Evolutionary conservation across 441 rosid species (phyloP), one percentile per base, ranked within the genome.

Genomic region (Gossypium davidsonii): DNA sequence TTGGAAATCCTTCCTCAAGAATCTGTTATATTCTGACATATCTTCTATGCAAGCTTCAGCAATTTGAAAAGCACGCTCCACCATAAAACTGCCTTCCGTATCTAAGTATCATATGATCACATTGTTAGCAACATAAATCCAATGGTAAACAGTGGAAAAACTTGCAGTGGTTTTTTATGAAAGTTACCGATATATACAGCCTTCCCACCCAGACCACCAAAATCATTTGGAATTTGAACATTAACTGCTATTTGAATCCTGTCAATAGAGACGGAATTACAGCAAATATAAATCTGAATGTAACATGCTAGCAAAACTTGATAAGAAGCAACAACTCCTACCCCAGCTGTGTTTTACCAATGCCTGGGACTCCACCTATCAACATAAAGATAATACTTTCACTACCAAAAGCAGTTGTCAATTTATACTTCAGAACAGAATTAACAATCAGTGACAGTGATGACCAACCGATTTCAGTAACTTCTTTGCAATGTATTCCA

Each of bases 291-390:
- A 67, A 65, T 53, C 10, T 10, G 18, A 34, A 55, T 3, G 21
- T 14, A 11, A 12, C 25, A 37, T 49, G 73, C 57, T 72, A 31
- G 46, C 46, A 70, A 64, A 71, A 70, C 57, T 75, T 72, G 73
- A 57, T n/a, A 81, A 72, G 6, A 61, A 69, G 52, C n/a, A 81
- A 72, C 5, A 65, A 69, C 48, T 12, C 80, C 70, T 87, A 91
- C 97, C 98, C 99, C 64, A 94, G 75, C 83, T 94, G 99, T 44
- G 99, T 94, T 87, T 94, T 94, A 78, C 98, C 97, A 57, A 94
- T 94, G 63, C 98, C 97, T 0, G 97, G 97, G 15, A 87, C 90
- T 8, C 98, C 98, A 81, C 98, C 98, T 91, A 75, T 28, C 67
- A 57, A 46, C 28, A 67, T 58, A 72, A 61, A 20, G 65, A 8